Percentiles rank a stretch among this genome's conserved stretches.
Conservation (phyloP, 2,329 filamentous ascomycete genomes). For the Penicillium oxalicum region DNA sequence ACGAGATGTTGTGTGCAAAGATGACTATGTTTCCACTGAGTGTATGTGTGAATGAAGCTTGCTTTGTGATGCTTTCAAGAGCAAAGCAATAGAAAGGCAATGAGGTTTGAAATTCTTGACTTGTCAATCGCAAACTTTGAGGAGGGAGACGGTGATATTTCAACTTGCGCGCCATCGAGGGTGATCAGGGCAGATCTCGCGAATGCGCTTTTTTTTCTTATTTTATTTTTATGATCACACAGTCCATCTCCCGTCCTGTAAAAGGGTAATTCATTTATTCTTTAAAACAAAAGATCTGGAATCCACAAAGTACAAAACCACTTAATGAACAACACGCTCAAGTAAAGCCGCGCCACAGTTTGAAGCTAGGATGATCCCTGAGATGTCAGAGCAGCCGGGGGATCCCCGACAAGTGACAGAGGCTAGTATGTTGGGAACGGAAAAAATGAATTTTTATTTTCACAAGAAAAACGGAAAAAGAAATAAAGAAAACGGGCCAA, state of each 20-base stretch:
- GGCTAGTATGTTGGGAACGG: too few species aligned
- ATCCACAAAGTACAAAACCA: too few species aligned
- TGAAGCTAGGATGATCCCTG: conserved; percentile 20
- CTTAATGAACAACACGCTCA: neutral
- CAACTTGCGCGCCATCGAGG: conserved; percentile 12
- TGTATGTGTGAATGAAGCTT: too few species aligned
- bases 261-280: too few species aligned
- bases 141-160: conserved; percentile 12
- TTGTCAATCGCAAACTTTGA: neutral
- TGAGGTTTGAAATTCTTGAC: conserved; percentile 5
- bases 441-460: too few species aligned
- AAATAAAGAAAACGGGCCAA: neutral
- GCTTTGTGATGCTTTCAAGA: conserved; percentile 3
- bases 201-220: neutral
- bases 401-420: conserved; percentile 6
- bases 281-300: too few species aligned
- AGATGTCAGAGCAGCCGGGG: conserved; percentile 7
- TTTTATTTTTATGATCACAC: neutral
- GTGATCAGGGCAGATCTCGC: conserved; percentile 3
- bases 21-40: too few species aligned
- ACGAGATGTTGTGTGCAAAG: too few species aligned
- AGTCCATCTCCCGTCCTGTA: too few species aligned
- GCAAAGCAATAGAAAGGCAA: conserved; percentile 3
- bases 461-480: neutral
- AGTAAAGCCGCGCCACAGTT: conserved; percentile 5